Evolutionary conservation across 176 grass and related monocot genomes (phyloP).

Genomic region (Oryza glumipatula): DNA sequence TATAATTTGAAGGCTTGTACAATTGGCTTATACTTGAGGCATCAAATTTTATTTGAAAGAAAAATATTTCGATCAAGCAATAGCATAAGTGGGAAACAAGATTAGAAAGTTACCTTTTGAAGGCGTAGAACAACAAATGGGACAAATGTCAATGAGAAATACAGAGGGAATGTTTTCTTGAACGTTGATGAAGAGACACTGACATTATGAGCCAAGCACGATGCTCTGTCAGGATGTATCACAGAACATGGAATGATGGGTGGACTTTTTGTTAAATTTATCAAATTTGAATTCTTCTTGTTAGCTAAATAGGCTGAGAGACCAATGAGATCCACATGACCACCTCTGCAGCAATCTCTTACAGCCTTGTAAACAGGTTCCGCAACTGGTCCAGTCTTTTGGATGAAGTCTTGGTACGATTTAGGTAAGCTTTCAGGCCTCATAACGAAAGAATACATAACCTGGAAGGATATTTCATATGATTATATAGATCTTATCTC

Average conservation of each 20-base stretch:
- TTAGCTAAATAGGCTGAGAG: conserved; percentile 69
- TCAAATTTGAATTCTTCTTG: conserved; percentile 52
- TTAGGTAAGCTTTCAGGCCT: conserved; percentile 97
- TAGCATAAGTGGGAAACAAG: conserved; percentile 37
- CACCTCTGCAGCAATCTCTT: conserved; percentile 87
- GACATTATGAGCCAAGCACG: conserved; percentile 74
- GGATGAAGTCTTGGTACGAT: conserved; percentile 97
- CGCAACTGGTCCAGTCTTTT: conserved; percentile 91
- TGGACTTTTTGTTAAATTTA: conserved; percentile 65
- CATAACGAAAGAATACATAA: conserved; percentile 99
- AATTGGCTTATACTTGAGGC: conserved; percentile 2
- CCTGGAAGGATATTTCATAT: conserved; percentile 61
- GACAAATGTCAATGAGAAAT: conserved; percentile 97
- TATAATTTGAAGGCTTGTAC: conserved; percentile 5
- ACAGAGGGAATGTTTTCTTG: conserved; percentile 96
- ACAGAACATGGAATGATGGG: conserved; percentile 85
- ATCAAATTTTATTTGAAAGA: conserved; percentile 22
- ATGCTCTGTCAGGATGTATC: conserved; percentile 88
- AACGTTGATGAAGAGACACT: conserved; percentile 83
- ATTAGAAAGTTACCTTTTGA: conserved; percentile 76
- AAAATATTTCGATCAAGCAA: conserved; percentile 14
- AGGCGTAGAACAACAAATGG: conserved; percentile 95
- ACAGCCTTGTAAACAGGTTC: conserved; percentile 85
- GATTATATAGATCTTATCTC: conserved; percentile 16
- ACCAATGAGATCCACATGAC: conserved; percentile 67